These are phyloP conservation scores for Coemansia sp. DNA, from an alignment of 192 early-diverging fungal species.

Conservation along the genomic window DNA sequence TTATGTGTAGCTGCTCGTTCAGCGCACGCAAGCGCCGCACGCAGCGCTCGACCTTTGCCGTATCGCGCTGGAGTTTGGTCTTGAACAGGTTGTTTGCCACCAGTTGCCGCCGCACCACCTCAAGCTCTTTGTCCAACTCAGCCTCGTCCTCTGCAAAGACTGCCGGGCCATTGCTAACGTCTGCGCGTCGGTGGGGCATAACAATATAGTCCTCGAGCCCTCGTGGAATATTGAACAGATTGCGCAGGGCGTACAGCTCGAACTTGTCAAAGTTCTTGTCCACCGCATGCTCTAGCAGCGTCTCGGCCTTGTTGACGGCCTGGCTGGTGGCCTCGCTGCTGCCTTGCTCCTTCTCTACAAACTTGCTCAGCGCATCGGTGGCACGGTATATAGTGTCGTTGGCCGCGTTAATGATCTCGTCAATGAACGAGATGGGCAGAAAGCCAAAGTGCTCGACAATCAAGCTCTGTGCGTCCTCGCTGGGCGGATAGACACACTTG, in stretches of 20 bases:
- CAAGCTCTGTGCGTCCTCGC: constrained; percentile 49
- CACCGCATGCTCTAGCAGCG: constrained; percentile 75
- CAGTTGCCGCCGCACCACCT: constrained; percentile 34
- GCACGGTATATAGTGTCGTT: constrained; percentile 76
- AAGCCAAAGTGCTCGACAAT: constrained; percentile 84
- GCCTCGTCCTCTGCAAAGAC: constrained; percentile 49
- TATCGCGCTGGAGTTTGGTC: constrained; percentile 28
- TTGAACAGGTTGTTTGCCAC: constrained; percentile 37
- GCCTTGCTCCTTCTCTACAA: constrained; percentile 64
- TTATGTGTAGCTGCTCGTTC: constrained; percentile 41
- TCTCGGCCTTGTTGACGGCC: constrained; percentile 75
- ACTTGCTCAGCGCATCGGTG: constrained; percentile 68
- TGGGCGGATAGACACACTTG: constrained; percentile 53
- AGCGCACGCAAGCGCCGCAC: constrained; percentile 37
- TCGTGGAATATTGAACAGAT: constrained; percentile 71
- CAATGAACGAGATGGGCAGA: constrained; percentile 76
- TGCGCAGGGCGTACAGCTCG: constrained; percentile 76
- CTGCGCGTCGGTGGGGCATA: constrained; percentile 36
- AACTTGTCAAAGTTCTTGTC: constrained; percentile 86
- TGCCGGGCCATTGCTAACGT: background rate
- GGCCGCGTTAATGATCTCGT: constrained; percentile 79
- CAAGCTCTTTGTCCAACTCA: constrained; percentile 40
- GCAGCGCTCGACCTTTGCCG: constrained; percentile 31
- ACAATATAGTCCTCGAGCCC: constrained; percentile 46
- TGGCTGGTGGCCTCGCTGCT: constrained; percentile 50